These are phyloP conservation scores for Yarrowia porcina DNA, from an alignment of 805 yeast genomes.

Conservation along the genomic window DNA sequence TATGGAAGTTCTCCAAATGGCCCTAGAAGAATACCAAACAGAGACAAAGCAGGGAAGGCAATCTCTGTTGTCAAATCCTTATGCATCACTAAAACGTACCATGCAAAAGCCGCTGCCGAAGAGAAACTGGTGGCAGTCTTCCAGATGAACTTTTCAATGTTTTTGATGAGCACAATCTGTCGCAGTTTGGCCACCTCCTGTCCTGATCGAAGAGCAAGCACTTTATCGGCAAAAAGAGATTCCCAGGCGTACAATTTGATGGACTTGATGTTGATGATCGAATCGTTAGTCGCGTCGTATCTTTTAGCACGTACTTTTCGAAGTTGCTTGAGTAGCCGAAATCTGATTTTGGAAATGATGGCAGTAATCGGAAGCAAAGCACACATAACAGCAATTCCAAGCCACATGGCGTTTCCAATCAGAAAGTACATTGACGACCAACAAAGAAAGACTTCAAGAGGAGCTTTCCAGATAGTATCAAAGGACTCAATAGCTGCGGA, in stretches of 20 bases:
- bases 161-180: conserved; percentile 62
- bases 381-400: conserved; percentile 75
- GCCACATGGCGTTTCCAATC: conserved; percentile 87
- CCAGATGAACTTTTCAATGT: conserved; percentile 77
- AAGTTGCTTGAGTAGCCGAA: conserved; percentile 48
- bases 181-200: conserved; percentile 75
- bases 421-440: conserved; percentile 66
- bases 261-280: conserved; percentile 82
- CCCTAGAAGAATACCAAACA: conserved; percentile 67
- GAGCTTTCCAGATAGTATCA: conserved; percentile 87
- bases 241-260: conserved; percentile 97
- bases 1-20: conserved; percentile 58
- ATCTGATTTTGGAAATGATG: conserved; percentile 54
- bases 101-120: conserved; percentile 82
- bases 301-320: conserved; percentile 90
- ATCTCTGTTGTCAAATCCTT: conserved; percentile 80
- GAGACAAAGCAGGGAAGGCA: conserved; percentile 65
- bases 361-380: conserved; percentile 79
- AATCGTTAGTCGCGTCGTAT: conserved; percentile 81
- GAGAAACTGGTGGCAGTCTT: conserved; percentile 85
- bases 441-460: conserved; percentile 80
- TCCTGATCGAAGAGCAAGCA: conserved; percentile 79
- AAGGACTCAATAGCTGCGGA: conserved; percentile 78
- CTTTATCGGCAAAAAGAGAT: conserved; percentile 66
- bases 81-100: conserved; percentile 62